A percentile compares a stretch with the other conserved stretches of the same genome.
These are phyloP conservation scores for Cystoisospora suis DNA, from an alignment of 169 alveolate genomes.

Conservation along the genomic window DNA sequence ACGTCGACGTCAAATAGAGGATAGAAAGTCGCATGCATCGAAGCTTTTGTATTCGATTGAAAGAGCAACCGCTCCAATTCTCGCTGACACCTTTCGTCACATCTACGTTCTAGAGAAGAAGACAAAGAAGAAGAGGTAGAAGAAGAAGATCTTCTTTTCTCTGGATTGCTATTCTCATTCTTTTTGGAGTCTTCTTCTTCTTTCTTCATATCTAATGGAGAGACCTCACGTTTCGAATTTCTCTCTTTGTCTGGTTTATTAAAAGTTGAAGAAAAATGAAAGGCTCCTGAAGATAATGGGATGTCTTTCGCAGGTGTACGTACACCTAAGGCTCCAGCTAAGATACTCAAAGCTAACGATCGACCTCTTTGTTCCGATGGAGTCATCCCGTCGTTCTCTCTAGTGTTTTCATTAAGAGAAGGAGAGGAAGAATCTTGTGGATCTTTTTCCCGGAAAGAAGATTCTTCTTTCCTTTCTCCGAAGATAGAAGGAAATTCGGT, in stretches of 20 bases:
- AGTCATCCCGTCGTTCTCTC: background rate
- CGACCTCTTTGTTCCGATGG: background rate
- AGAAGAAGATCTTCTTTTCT: no score
- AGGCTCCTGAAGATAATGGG: background rate
- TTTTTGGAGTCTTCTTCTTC: background rate
- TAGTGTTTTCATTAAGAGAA: background rate
- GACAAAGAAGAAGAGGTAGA: no score
- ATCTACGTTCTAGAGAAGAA: no score
- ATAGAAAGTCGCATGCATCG: background rate
- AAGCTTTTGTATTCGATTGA: background rate
- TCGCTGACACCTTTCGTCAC: background rate
- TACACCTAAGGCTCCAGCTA: conserved; percentile 5
- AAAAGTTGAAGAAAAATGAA: no score
- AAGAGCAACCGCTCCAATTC: background rate
- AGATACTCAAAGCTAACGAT: background rate
- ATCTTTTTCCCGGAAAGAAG: no score
- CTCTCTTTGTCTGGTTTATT: no score
- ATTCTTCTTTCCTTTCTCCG: no score
- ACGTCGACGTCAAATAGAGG: conserved; percentile 2
- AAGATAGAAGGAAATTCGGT: no score
- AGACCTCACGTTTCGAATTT: no score
- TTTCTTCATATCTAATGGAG: background rate
- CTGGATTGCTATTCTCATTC: no score
- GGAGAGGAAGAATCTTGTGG: no score
- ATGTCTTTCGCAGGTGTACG: background rate